Conservation (phyloP, 2,329 filamentous ascomycete genomes). For the Fusarium nygamai region DNA sequence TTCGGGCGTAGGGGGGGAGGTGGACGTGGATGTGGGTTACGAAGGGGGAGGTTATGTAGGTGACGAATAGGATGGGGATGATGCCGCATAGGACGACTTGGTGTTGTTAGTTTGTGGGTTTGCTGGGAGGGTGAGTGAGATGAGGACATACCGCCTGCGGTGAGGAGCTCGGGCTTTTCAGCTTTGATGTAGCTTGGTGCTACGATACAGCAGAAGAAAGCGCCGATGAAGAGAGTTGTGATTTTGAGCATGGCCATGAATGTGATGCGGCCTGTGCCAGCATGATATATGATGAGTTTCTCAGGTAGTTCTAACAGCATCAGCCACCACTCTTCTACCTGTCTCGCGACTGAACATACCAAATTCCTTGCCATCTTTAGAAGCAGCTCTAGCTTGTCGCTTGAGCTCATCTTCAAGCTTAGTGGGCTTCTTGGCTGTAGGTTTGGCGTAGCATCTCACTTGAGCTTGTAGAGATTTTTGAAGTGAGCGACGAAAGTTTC, state of each 20-base stretch:
- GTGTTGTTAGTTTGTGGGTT: neutral
- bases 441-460: conserved; percentile 41
- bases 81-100: conserved; percentile 70
- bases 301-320: conserved; percentile 60
- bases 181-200: conserved; percentile 66
- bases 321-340: neutral
- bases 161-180: conserved; percentile 50
- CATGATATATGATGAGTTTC: conserved; percentile 77
- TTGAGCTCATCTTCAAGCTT: conserved; percentile 42
- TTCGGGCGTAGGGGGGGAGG: conserved; percentile 72
- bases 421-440: conserved; percentile 16
- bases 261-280: conserved; percentile 72
- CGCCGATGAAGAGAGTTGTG: conserved; percentile 74
- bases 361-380: conserved; percentile 29
- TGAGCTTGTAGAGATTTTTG: conserved; percentile 40
- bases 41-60: conserved; percentile 73
- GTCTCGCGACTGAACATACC: conserved; percentile 12
- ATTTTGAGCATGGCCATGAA: conserved; percentile 78
- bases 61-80: conserved; percentile 71
- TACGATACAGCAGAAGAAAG: conserved; percentile 71
- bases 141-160: conserved; percentile 50
- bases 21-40: conserved; percentile 77
- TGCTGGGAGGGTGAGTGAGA: neutral
- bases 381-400: conserved; percentile 41
- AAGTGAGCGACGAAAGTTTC: conserved; percentile 33